phyloP scores from a whole-genome alignment of 192 early-diverging fungal genomes.

The Mortierella antarctica region DNA sequence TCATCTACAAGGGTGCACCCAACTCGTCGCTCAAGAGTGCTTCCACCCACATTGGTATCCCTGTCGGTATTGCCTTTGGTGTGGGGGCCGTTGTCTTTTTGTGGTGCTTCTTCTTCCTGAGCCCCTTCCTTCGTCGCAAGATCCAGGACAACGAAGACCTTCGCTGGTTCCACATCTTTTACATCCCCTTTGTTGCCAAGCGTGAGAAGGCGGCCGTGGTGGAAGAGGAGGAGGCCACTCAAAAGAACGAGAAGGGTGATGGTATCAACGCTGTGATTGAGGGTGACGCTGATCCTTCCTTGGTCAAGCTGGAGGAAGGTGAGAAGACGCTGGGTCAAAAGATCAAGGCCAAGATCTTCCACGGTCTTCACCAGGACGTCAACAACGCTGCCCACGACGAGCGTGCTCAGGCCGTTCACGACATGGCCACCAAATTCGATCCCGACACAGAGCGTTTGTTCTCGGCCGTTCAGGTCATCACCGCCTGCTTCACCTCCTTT shows the following conservation, averaged over 20 bases:
- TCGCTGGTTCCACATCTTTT: conserved; percentile 76
- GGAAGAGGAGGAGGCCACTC: conserved; percentile 19
- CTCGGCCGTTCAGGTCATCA: conserved; percentile 85
- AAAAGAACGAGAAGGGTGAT: conserved; percentile 42
- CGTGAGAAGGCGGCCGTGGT: conserved; percentile 54
- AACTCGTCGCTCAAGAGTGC: conserved; percentile 48
- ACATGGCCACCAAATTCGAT: conserved; percentile 74
- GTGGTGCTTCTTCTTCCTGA: conserved; percentile 72
- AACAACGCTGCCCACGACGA: conserved; percentile 42
- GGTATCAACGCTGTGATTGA: conserved; percentile 5
- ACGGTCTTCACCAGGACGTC: conserved; percentile 32
- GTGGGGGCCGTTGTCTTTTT: conserved; percentile 64
- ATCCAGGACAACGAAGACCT: conserved; percentile 72
- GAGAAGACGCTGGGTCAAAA: conserved; percentile 8
- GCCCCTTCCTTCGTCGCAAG: conserved; percentile 71
- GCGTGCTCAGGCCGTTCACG: conserved; percentile 64
- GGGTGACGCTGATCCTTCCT: conserved; percentile 25
- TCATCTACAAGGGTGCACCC: conserved; percentile 78
- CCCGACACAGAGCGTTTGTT: conserved; percentile 82
- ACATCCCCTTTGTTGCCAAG: conserved; percentile 66
- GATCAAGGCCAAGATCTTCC: conserved; percentile 5
- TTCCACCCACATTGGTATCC: conserved; percentile 54
- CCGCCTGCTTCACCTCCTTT: conserved; percentile 85
- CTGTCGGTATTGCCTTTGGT: conserved; percentile 73
- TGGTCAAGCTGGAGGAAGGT: conserved; percentile 6